Base-by-base conservation (phyloP, 1,139 yeast genomes). In the Geotrichum reessii region DNA sequence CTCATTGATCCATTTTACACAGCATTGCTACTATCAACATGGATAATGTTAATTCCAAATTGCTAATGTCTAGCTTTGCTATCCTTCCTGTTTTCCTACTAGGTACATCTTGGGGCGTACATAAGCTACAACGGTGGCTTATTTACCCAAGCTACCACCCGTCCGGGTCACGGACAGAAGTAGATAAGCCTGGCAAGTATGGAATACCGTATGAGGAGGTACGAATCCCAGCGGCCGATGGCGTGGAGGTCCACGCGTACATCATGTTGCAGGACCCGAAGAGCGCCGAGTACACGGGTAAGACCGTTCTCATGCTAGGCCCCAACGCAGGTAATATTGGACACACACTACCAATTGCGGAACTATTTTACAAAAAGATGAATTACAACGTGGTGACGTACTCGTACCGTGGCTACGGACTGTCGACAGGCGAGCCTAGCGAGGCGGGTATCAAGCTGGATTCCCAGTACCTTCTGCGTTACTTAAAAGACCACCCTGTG, bases 321-420 rank as follows among this genome's bases (percentile, higher is more conserved):
- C 99, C 99, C 2, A 93, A 93, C 73, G 99, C 98, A 1, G 99
- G 99, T 3, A 93, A 95, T 71, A 93, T 93, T 48, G 59, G 99
- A 44, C 93, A 90, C 70, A 86, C 91, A 24, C 76, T 93, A 57
- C 97, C 98, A 0, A 81, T 91, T 7, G 96, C 88, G 1, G 79
- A 85, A 57, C 74, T 86, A 17, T 84, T 93, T 64, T 88, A 83
- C 72, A 75, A 78, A 58, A 76, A 79, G 52, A 79, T 87, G 71
- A 82, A 83, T 14, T 84, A 85, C 72, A 91, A 93, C 70, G 97
- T 92, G 61, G 82, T 92, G 56, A 83, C 89, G 6, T 87, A 89
- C 66, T 88, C 96, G 0, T 93, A 93, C 71, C 78, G 99, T 65
- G 98, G 99, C 0, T 93, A 93, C 72, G 99, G 99, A 0, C 76